Conservation (phyloP, 23 red algal genomes). For the Gracilaria domingensis region DNA sequence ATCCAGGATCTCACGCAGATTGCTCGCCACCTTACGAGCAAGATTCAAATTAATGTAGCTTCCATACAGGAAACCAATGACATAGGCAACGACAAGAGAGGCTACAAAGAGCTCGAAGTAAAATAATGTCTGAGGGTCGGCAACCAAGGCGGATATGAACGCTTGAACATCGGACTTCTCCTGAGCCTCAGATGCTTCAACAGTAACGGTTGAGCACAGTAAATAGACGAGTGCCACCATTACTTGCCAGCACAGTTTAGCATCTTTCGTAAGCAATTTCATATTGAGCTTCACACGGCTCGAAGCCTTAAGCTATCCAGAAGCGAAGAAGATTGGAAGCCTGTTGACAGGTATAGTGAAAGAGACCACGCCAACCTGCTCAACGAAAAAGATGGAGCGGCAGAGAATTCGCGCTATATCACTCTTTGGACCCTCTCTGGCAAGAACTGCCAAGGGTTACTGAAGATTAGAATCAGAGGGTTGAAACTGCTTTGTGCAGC, state of each 20-base stretch:
- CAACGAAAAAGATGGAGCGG: too few relatives aligned
- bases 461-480: too few relatives aligned
- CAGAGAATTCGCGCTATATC: too few relatives aligned
- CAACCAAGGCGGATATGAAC: slow-evolving; percentile 15
- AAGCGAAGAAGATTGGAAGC: too few relatives aligned
- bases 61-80: slow-evolving; percentile 57
- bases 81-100: slow-evolving; percentile 42
- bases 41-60: slow-evolving; percentile 29
- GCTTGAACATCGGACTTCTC: slow-evolving; percentile 2
- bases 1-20: slow-evolving; percentile 28
- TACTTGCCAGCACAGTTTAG: not conserved
- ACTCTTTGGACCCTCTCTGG: too few relatives aligned
- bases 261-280: not conserved
- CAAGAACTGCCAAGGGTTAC: too few relatives aligned
- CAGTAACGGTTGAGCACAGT: not conserved
- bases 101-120: slow-evolving; percentile 61
- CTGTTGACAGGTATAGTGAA: too few relatives aligned
- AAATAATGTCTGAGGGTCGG: slow-evolving; percentile 46
- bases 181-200: not conserved
- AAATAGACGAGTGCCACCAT: not conserved
- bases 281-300: not conserved
- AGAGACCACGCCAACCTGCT: too few relatives aligned
- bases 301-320: not conserved
- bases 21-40: slow-evolving; percentile 26
- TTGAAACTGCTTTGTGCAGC: too few relatives aligned